Percentiles rank a stretch among this genome's conserved stretches.
These are phyloP conservation scores for Solanum medicagineum DNA, from an alignment of 257 asterid genomes.

Conservation along the genomic window DNA sequence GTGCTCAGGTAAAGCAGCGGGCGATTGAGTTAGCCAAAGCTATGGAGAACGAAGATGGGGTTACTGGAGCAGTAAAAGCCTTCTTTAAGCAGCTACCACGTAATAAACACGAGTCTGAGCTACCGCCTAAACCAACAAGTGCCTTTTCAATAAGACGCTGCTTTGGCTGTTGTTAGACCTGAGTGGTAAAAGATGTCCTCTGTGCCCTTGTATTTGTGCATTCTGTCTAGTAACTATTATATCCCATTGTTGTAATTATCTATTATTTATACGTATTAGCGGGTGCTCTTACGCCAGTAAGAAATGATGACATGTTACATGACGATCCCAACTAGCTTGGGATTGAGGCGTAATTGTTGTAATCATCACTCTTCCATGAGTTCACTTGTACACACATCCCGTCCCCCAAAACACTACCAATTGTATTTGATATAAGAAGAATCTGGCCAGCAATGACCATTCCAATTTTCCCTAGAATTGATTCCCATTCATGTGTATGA, in stretches of 20 bases:
- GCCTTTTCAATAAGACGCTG: slow-evolving; percentile 24
- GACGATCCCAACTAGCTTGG: background rate
- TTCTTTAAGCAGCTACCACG: slow-evolving; percentile 52
- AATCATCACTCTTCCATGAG: background rate
- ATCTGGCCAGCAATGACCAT: background rate
- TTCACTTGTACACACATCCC: background rate
- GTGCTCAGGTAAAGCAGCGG: slow-evolving; percentile 48
- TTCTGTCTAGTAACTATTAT: background rate
- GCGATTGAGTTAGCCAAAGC: slow-evolving; percentile 68
- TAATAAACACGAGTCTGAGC: background rate
- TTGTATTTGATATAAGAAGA: background rate
- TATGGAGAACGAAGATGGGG: slow-evolving; percentile 90
- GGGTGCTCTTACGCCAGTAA: background rate
- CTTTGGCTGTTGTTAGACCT: slow-evolving; percentile 63
- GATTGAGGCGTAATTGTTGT: background rate
- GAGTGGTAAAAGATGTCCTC: background rate
- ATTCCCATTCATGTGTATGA: background rate
- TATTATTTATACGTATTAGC: background rate
- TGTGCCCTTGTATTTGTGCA: background rate
- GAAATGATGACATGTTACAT: background rate
- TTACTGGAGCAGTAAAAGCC: slow-evolving; percentile 67
- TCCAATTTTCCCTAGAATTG: background rate
- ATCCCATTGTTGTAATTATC: background rate
- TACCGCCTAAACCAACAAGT: slow-evolving; percentile 3
- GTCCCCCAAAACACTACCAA: background rate